These are phyloP conservation scores for Tetrapisispora taiwanensis DNA, from an alignment of 805 yeast species.

Conservation along the genomic window DNA sequence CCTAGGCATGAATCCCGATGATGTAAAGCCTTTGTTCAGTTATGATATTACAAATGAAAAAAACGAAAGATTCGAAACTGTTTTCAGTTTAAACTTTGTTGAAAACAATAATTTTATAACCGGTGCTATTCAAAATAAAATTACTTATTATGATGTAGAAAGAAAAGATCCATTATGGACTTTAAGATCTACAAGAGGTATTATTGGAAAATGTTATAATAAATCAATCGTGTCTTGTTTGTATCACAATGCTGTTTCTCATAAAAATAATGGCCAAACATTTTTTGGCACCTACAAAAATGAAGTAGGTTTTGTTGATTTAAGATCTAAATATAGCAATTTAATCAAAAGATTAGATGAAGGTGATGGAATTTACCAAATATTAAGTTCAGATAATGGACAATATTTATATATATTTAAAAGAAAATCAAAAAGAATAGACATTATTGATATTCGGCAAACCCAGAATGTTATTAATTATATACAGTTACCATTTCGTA, in stretches of 20 bases:
- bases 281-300: conserved; percentile 25
- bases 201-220: conserved; percentile 2
- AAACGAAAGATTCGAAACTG: conserved; percentile 29
- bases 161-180: conserved; percentile 20
- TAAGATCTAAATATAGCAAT: conserved; percentile 4
- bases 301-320: conserved; percentile 21
- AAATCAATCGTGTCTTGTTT: conserved; percentile 26
- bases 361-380: conserved; percentile 30
- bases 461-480: conserved; percentile 7
- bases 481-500: conserved; percentile 16
- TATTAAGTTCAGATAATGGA: conserved; percentile 30
- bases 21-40: conserved; percentile 9
- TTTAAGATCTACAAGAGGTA: conserved; percentile 2
- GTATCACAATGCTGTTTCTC: conserved; percentile 7
- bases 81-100: conserved; percentile 22
- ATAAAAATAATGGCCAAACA: not conserved
- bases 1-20: conserved; percentile 6
- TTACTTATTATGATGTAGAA: conserved; percentile 26
- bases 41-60: conserved; percentile 25
- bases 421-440: conserved; percentile 24
- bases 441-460: conserved; percentile 29
- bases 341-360: not conserved
- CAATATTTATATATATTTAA: conserved; percentile 28
- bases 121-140: conserved; percentile 24
- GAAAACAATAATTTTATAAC: conserved; percentile 20